Percentiles rank a stretch among this genome's conserved stretches.
Evolutionary conservation across 2,329 filamentous ascomycete species (phyloP).

Genomic region (Ophiostoma sp.): DNA sequence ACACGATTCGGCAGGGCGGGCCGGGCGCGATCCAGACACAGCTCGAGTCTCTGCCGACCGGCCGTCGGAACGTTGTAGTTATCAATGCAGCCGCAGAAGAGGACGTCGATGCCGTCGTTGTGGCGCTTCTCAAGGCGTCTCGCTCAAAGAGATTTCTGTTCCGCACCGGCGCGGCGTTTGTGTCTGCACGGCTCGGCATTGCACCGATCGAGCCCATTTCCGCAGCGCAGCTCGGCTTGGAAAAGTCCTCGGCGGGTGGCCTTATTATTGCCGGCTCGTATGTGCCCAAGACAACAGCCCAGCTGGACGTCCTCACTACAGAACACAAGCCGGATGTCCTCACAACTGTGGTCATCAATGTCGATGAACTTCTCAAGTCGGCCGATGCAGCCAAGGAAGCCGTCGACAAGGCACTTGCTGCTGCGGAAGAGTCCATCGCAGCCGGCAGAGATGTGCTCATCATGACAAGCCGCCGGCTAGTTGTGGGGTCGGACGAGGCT

Average conservation of each 20-base stretch:
- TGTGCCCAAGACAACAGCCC: neutral
- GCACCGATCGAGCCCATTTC: neutral
- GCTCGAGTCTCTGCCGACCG: constrained; percentile 30
- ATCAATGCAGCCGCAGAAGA: constrained; percentile 46
- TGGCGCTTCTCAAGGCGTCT: constrained; percentile 38
- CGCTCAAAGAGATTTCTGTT: constrained; percentile 33
- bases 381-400: neutral
- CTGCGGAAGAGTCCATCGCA: neutral
- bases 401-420: neutral
- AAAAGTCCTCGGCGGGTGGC: neutral
- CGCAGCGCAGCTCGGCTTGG: neutral
- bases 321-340: neutral
- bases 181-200: neutral
- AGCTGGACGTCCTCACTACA: neutral
- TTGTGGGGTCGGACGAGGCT: constrained; percentile 41
- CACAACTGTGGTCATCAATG: neutral
- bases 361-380: neutral
- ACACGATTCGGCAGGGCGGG: neutral
- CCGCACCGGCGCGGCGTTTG: neutral
- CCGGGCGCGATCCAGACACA: neutral
- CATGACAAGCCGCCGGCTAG: constrained; percentile 43
- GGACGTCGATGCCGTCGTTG: constrained; percentile 51
- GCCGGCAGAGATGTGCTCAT: neutral
- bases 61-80: constrained; percentile 38
- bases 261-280: neutral